A percentile compares a stretch with the other conserved stretches of the same genome.
Conservation (phyloP, 345 rosid species). For the Jatropha curcas region DNA sequence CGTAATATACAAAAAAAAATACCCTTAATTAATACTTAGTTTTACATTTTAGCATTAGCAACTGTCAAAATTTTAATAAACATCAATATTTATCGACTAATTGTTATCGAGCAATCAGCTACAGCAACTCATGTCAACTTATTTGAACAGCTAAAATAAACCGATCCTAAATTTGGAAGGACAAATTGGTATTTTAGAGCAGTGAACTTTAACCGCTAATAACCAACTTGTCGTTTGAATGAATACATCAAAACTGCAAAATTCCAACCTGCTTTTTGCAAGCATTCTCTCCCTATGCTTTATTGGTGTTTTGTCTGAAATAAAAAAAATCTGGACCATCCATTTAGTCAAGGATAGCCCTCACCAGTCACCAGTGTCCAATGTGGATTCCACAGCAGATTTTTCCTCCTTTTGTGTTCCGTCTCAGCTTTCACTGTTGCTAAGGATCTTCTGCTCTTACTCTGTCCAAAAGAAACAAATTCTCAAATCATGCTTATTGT, state of each 20-base stretch:
- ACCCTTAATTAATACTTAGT: too few species aligned
- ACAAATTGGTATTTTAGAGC: neutral
- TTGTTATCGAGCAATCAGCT: too few species aligned
- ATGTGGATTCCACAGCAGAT: conserved; percentile 1
- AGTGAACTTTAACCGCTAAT: conserved; percentile 20
- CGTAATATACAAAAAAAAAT: too few species aligned
- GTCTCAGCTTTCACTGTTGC: conserved; percentile 24
- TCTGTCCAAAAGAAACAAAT: neutral
- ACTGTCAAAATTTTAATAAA: too few species aligned
- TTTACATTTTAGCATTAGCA: too few species aligned
- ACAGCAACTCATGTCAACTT: too few species aligned
- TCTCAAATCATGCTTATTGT: neutral
- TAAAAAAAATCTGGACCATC: conserved; percentile 11
- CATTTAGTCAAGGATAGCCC: neutral
- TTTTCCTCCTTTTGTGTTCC: conserved; percentile 15
- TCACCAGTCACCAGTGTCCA: neutral
- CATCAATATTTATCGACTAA: too few species aligned
- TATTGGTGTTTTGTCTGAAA: too few species aligned
- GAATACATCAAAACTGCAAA: neutral
- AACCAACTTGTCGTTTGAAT: conserved; percentile 18
- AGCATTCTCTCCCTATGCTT: too few species aligned
- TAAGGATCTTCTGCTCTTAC: neutral
- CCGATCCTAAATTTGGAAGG: neutral
- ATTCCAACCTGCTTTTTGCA: neutral
- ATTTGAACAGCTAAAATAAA: too few species aligned